These are phyloP conservation scores for Hortiboletus campestris DNA, from an alignment of 768 basidiomycete species.

Conservation along the genomic window DNA sequence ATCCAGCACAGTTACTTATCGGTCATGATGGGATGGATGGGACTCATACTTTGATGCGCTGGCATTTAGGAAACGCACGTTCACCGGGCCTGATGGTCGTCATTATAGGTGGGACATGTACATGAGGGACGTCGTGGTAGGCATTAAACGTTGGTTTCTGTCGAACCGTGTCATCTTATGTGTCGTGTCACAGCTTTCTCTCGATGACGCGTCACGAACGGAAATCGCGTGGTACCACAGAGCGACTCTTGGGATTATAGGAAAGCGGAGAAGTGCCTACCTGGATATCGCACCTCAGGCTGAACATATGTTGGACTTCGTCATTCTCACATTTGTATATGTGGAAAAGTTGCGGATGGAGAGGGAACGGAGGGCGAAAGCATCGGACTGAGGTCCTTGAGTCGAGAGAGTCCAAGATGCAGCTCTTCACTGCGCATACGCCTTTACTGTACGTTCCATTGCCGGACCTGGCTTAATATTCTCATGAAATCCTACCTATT, in stretches of 20 bases:
- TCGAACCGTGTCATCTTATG: background rate
- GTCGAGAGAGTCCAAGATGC: background rate
- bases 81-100: slow-evolving; percentile 32
- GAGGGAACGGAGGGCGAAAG: slow-evolving; percentile 1
- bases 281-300: slow-evolving; percentile 23
- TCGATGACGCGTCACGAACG: slow-evolving; percentile 13
- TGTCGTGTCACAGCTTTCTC: slow-evolving; percentile 12
- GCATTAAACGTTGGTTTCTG: background rate
- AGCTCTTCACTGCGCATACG: background rate
- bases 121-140: slow-evolving; percentile 8
- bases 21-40: background rate
- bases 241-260: slow-evolving; percentile 24
- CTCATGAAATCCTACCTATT: background rate
- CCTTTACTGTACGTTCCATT: background rate
- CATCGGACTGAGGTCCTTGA: slow-evolving; percentile 16
- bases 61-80: slow-evolving; percentile 22
- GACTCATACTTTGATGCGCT: background rate
- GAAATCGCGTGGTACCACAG: slow-evolving; percentile 24
- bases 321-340: slow-evolving; percentile 31
- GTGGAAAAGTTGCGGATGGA: slow-evolving; percentile 32
- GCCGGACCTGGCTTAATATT: background rate
- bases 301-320: slow-evolving; percentile 24
- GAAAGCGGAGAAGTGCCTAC: slow-evolving; percentile 16
- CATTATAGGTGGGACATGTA: slow-evolving; percentile 33
- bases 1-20: background rate